Evolutionary conservation across 2,329 filamentous ascomycete species (phyloP).

Genomic region (Thielaviopsis euricoi): DNA sequence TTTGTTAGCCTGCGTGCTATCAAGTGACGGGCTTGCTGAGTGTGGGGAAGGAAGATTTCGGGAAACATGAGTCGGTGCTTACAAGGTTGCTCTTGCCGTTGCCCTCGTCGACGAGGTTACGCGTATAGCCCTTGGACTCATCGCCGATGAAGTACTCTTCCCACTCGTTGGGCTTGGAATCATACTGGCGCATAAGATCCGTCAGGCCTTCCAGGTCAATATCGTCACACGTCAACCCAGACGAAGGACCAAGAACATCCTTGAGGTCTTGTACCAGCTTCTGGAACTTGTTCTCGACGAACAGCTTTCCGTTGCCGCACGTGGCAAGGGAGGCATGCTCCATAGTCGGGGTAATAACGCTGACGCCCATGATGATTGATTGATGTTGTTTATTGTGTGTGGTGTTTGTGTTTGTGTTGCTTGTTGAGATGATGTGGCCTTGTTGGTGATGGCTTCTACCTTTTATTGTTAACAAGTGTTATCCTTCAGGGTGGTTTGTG

Average conservation of each 20-base stretch:
- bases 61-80: constrained; percentile 17
- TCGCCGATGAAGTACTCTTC: constrained; percentile 59
- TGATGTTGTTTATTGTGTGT: not conserved
- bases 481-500: not conserved
- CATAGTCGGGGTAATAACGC: constrained; percentile 9
- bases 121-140: constrained; percentile 53
- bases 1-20: not conserved
- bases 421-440: not conserved
- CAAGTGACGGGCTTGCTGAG: no score
- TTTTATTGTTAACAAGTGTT: not conserved
- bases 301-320: not conserved
- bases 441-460: not conserved
- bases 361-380: constrained; percentile 7
- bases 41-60: no score
- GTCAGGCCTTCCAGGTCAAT: constrained; percentile 59
- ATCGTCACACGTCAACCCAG: constrained; percentile 66
- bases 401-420: not conserved
- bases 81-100: constrained; percentile 66
- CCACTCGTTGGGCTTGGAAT: constrained; percentile 56
- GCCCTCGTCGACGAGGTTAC: constrained; percentile 79
- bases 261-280: constrained; percentile 58
- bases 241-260: constrained; percentile 58
- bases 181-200: constrained; percentile 57
- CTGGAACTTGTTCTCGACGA: constrained; percentile 39
- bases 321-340: constrained; percentile 3